Evolutionary conservation across 2,329 filamentous ascomycete genomes (phyloP).

Genomic region (Hypoxylon sp.): DNA sequence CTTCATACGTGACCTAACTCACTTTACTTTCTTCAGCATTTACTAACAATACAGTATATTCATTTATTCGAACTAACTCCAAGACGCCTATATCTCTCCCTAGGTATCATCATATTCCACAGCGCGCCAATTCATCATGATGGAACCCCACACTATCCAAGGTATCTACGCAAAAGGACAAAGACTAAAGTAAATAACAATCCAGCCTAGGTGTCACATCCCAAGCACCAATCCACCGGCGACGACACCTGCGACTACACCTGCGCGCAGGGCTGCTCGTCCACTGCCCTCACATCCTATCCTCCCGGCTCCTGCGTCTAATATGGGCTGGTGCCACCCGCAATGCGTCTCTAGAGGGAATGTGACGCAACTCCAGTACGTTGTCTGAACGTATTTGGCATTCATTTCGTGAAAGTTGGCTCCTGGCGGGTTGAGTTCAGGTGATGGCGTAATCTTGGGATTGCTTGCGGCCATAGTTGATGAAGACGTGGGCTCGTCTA

Average conservation of each 20-base stretch:
- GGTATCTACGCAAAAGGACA: conserved; percentile 20
- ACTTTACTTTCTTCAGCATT: background rate
- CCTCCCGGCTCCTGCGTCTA: conserved; percentile 45
- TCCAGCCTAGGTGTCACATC: conserved; percentile 20
- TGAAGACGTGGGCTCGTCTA: conserved; percentile 2
- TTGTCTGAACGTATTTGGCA: conserved; percentile 56
- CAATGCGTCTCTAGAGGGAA: conserved; percentile 56
- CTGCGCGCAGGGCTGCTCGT: conserved; percentile 28
- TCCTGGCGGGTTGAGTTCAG: conserved; percentile 43
- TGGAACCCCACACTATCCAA: conserved; percentile 14
- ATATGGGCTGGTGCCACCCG: conserved; percentile 59
- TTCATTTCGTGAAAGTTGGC: conserved; percentile 41
- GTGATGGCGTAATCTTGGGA: conserved; percentile 42
- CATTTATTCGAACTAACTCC: conserved; percentile 18
- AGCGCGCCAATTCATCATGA: conserved; percentile 13
- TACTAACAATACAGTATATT: conserved; percentile 9
- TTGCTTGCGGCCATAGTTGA: conserved; percentile 11
- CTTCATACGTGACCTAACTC: conserved; percentile 34
- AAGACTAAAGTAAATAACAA: background rate
- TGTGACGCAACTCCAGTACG: conserved; percentile 58
- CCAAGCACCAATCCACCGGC: conserved; percentile 37
- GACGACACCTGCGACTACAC: conserved; percentile 38
- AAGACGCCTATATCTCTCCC: conserved; percentile 28
- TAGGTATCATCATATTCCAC: conserved; percentile 35
- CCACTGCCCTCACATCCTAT: conserved; percentile 27